Conservation (phyloP, 2,329 filamentous ascomycete species). For the Xenoacremonium recifei region DNA sequence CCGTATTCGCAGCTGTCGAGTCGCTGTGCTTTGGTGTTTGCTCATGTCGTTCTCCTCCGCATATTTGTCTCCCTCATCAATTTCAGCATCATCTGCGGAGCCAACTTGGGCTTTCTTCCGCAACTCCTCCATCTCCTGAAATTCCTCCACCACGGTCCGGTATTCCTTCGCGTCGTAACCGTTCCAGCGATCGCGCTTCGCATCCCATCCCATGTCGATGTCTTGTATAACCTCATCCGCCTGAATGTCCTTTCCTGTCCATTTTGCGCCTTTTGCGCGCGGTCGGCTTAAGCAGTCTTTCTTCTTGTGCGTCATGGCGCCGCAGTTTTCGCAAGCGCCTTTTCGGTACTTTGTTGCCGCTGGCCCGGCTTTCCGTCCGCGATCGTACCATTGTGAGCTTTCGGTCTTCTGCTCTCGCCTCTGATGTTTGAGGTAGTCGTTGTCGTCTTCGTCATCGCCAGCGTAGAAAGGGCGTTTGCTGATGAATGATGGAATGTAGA, state of each 20-base stretch:
- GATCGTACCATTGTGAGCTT: constrained; percentile 87
- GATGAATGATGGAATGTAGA: constrained; percentile 98
- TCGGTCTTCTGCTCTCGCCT: constrained; percentile 63
- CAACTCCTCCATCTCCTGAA: constrained; percentile 79
- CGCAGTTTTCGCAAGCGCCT: constrained; percentile 97
- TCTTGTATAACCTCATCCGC: constrained; percentile 87
- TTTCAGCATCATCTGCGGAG: constrained; percentile 50
- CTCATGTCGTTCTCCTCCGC: constrained; percentile 98
- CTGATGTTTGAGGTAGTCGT: constrained; percentile 96
- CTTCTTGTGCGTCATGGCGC: constrained; percentile 91
- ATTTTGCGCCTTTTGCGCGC: constrained; percentile 84
- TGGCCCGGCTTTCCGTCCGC: constrained; percentile 78
- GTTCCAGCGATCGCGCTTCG: constrained; percentile 96
- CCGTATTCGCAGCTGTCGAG: constrained; percentile 83
- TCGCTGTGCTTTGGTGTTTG: constrained; percentile 85
- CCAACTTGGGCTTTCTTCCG: constrained; percentile 51
- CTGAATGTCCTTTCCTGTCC: constrained; percentile 90
- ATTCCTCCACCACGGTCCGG: constrained; percentile 81
- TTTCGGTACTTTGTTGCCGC: constrained; percentile 97
- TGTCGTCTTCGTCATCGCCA: constrained; percentile 70
- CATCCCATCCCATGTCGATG: constrained; percentile 89
- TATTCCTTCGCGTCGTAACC: constrained; percentile 94
- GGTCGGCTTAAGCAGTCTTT: constrained; percentile 92
- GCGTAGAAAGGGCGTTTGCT: constrained; percentile 97
- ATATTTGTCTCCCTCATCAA: constrained; percentile 69